Conservation (phyloP, 2,329 filamentous ascomycete genomes). For the Phialophora macrospora region DNA sequence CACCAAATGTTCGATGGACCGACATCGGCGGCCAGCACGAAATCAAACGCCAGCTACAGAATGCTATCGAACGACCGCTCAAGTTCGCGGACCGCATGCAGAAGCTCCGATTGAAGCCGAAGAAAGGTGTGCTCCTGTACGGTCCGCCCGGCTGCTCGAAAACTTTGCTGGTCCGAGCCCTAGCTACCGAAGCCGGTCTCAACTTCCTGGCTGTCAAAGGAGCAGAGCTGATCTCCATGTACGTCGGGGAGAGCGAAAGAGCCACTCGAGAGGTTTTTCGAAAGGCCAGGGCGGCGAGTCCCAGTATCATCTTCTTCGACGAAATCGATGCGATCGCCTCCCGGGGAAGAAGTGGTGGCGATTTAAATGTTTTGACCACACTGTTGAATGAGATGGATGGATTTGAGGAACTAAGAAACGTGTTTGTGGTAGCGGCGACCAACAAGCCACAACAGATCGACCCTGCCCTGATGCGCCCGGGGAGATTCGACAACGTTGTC, state of each 20-base stretch:
- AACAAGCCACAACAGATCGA: slow-evolving; percentile 89
- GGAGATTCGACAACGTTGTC: slow-evolving; percentile 80
- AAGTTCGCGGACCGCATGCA: slow-evolving; percentile 59
- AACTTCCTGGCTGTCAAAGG: slow-evolving; percentile 96
- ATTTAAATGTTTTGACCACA: slow-evolving; percentile 85
- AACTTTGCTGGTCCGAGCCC: slow-evolving; percentile 86
- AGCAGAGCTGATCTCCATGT: slow-evolving; percentile 92
- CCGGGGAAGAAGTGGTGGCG: slow-evolving; percentile 55
- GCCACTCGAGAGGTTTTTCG: slow-evolving; percentile 83
- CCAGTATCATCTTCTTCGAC: slow-evolving; percentile 95
- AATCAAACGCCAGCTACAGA: slow-evolving; percentile 68
- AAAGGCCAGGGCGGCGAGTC: slow-evolving; percentile 80
- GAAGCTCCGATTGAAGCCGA: slow-evolving; percentile 61
- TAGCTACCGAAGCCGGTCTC: slow-evolving; percentile 86
- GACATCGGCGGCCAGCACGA: slow-evolving; percentile 85
- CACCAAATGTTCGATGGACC: slow-evolving; percentile 80
- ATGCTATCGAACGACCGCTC: slow-evolving; percentile 63
- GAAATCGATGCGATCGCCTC: slow-evolving; percentile 87
- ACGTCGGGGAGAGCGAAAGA: slow-evolving; percentile 91
- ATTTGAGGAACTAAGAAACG: slow-evolving; percentile 80
- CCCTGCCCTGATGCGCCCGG: slow-evolving; percentile 80
- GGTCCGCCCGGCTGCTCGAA: slow-evolving; percentile 95
- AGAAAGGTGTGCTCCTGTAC: slow-evolving; percentile 85
- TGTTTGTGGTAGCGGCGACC: slow-evolving; percentile 87
- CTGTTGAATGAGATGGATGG: slow-evolving; percentile 95